phyloP scores from a whole-genome alignment of 2,329 filamentous ascomycete species.

The Ophiocordyceps camponoti-saundersi region DNA sequence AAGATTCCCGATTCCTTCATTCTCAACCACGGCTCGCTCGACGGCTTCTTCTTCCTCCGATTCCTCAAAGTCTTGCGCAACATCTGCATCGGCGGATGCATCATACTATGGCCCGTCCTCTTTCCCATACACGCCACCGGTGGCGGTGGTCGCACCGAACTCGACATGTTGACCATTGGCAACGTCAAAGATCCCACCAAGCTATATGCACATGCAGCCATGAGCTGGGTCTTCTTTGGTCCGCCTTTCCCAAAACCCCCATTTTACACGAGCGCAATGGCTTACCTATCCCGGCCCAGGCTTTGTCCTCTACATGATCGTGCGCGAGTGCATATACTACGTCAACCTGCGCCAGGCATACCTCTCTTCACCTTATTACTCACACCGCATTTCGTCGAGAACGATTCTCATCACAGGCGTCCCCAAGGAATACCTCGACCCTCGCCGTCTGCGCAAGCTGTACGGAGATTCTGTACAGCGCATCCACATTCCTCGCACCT shows the following conservation, averaged over 20 bases:
- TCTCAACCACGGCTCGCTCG: constrained; percentile 79
- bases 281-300: constrained; percentile 22
- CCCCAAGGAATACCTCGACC: constrained; percentile 59
- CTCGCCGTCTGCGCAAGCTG: constrained; percentile 58
- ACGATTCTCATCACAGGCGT: constrained; percentile 84
- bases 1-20: constrained; percentile 59
- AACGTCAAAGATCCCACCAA: constrained; percentile 48
- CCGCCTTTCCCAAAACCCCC: not conserved
- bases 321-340: constrained; percentile 78
- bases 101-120: constrained; percentile 74
- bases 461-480: constrained; percentile 71
- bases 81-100: constrained; percentile 68
- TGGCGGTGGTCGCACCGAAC: constrained; percentile 41
- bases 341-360: constrained; percentile 90
- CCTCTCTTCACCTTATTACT: constrained; percentile 67
- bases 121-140: constrained; percentile 80
- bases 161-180: constrained; percentile 64
- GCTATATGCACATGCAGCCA: constrained; percentile 67
- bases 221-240: constrained; percentile 62
- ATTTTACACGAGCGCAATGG: too few relatives aligned
- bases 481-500: constrained; percentile 71
- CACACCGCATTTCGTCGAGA: constrained; percentile 72
- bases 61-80: constrained; percentile 53
- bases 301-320: constrained; percentile 78
- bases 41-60: constrained; percentile 80